These are phyloP conservation scores for Albifimbria verrucaria DNA, from an alignment of 2,329 filamentous ascomycete genomes.

Conservation along the genomic window DNA sequence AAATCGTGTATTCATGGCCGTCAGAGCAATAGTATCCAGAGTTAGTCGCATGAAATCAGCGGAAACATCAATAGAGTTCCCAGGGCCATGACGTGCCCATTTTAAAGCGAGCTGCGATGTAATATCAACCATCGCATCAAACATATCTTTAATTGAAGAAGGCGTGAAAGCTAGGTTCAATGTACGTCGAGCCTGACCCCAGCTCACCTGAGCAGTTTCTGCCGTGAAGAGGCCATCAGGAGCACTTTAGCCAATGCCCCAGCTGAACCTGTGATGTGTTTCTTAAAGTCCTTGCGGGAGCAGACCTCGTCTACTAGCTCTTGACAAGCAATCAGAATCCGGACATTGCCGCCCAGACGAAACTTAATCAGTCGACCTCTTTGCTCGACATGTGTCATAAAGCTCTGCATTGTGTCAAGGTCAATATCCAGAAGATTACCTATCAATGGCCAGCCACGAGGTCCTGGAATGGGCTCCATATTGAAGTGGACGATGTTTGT, in stretches of 20 bases:
- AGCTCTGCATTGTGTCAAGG: not conserved
- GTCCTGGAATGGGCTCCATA: not conserved
- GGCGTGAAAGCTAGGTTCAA: not conserved
- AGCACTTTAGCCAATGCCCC: conserved; percentile 48
- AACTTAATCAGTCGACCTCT: not conserved
- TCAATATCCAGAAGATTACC: not conserved
- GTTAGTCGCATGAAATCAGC: not conserved
- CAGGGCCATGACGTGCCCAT: conserved; percentile 21
- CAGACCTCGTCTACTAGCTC: conserved; percentile 55
- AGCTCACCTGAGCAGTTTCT: conserved; percentile 11
- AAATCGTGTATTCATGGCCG: not conserved
- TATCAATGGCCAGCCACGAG: not conserved
- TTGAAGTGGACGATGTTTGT: not conserved
- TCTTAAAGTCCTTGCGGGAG: conserved; percentile 55
- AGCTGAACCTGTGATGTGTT: conserved; percentile 43
- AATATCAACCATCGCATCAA: conserved; percentile 23
- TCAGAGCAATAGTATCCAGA: not conserved
- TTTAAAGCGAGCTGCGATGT: not conserved
- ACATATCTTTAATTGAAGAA: conserved; percentile 40
- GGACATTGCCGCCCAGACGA: not conserved
- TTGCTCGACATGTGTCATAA: not conserved
- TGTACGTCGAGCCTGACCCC: not conserved
- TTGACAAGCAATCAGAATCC: conserved; percentile 29
- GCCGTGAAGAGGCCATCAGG: conserved; percentile 26
- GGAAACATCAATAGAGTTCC: not conserved